Conservation (phyloP, 2,329 filamentous ascomycete genomes). For the Ceratocystis alfenasii region DNA sequence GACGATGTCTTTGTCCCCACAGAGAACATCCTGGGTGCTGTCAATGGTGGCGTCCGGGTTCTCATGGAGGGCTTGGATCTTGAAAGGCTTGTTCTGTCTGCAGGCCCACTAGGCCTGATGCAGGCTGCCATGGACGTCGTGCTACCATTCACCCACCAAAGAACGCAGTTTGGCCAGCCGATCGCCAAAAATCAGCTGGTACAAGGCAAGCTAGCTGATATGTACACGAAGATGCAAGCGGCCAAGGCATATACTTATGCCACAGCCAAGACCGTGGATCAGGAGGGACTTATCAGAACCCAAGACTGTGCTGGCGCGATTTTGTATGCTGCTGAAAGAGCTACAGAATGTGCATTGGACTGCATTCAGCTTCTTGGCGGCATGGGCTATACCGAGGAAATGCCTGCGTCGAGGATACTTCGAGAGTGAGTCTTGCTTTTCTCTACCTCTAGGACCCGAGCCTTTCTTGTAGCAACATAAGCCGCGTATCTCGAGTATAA, state of each 20-base stretch:
- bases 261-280: conserved; percentile 70
- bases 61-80: conserved; percentile 95
- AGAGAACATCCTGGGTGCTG: conserved; percentile 64
- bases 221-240: conserved; percentile 89
- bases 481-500: too few species aligned
- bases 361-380: conserved; percentile 87
- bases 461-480: background rate
- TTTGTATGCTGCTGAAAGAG: conserved; percentile 80
- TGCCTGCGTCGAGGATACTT: conserved; percentile 74
- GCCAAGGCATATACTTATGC: conserved; percentile 77
- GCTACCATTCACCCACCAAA: conserved; percentile 77
- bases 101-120: conserved; percentile 89
- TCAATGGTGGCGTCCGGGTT: conserved; percentile 76
- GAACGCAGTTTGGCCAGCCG: conserved; percentile 76
- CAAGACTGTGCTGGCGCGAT: conserved; percentile 94
- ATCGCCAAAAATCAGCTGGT: conserved; percentile 88
- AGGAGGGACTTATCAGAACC: conserved; percentile 59
- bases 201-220: conserved; percentile 86
- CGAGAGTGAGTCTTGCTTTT: conserved; percentile 44
- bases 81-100: conserved; percentile 80
- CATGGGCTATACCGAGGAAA: conserved; percentile 93
- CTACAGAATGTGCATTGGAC: conserved; percentile 75
- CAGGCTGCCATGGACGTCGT: conserved; percentile 68
- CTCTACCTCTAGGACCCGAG: background rate
- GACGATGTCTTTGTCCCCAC: conserved; percentile 80